Conservation (phyloP, 805 yeast species). For the Candida sanyiensis region DNA sequence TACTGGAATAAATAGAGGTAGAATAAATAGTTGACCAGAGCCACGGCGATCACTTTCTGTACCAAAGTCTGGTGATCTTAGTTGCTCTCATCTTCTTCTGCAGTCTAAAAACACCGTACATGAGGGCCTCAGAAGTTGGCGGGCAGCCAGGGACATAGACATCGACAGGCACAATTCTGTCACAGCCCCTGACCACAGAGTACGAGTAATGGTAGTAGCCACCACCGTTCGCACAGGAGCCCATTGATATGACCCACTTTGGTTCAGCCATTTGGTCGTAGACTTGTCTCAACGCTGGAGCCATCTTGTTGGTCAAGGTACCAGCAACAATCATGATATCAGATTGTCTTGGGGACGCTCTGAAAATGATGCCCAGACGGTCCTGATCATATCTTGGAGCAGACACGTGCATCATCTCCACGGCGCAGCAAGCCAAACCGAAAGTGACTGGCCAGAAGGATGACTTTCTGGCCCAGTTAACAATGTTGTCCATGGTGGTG, state of each 20-base stretch:
- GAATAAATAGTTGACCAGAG: not conserved
- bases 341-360: constrained; percentile 90
- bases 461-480: constrained; percentile 88
- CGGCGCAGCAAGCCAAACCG: constrained; percentile 91
- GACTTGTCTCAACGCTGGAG: constrained; percentile 87
- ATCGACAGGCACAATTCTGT: constrained; percentile 82
- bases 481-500: constrained; percentile 74
- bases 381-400: constrained; percentile 91
- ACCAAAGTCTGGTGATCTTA: constrained; percentile 81
- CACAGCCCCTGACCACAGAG: constrained; percentile 87
- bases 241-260: constrained; percentile 92
- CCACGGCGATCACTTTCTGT: constrained; percentile 41
- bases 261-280: constrained; percentile 95
- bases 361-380: constrained; percentile 85
- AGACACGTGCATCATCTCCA: constrained; percentile 92
- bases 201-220: constrained; percentile 89
- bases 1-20: constrained; percentile 5
- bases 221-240: constrained; percentile 91
- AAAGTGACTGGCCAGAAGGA: constrained; percentile 92
- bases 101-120: constrained; percentile 85
- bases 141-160: constrained; percentile 93
- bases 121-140: constrained; percentile 83
- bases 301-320: constrained; percentile 87
- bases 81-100: constrained; percentile 87
- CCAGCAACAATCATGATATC: constrained; percentile 93